Evolutionary conservation across 192 early-diverging fungal species (phyloP).

Genomic region (Thamnidium elegans): DNA sequence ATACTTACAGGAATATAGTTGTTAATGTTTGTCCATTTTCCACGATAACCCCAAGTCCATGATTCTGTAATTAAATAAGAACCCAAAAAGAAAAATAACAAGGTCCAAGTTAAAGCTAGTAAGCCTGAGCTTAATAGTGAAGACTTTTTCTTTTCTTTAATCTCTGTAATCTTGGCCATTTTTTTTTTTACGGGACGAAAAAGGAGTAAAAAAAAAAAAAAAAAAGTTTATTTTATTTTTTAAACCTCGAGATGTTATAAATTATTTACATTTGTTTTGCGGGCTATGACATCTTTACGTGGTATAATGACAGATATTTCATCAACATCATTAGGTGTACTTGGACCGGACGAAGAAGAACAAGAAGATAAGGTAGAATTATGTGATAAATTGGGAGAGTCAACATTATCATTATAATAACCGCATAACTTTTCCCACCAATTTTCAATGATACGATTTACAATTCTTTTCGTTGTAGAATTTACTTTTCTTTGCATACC

Average conservation of each 20-base stretch:
- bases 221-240: no score
- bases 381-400: neutral
- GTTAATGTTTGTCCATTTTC: conserved; percentile 68
- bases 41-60: conserved; percentile 70
- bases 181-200: neutral
- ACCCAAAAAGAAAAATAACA: conserved; percentile 45
- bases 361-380: neutral
- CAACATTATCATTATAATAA: neutral
- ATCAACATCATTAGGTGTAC: neutral
- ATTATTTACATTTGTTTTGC: no score
- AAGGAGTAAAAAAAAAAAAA: neutral
- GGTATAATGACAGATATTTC: neutral
- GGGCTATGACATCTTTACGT: neutral
- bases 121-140: conserved; percentile 10
- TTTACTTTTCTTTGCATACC: conserved; percentile 38
- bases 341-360: neutral
- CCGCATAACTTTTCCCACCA: conserved; percentile 42
- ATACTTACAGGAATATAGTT: conserved; percentile 67
- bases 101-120: conserved; percentile 18
- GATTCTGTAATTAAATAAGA: conserved; percentile 75
- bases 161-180: neutral
- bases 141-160: no score
- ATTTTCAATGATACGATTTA: conserved; percentile 41
- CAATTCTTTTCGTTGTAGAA: conserved; percentile 44
- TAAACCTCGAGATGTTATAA: no score